A percentile compares a stretch with the other conserved stretches of the same genome.
Conservation (phyloP, 2,329 filamentous ascomycete genomes). For the Talaromyces sp. region DNA sequence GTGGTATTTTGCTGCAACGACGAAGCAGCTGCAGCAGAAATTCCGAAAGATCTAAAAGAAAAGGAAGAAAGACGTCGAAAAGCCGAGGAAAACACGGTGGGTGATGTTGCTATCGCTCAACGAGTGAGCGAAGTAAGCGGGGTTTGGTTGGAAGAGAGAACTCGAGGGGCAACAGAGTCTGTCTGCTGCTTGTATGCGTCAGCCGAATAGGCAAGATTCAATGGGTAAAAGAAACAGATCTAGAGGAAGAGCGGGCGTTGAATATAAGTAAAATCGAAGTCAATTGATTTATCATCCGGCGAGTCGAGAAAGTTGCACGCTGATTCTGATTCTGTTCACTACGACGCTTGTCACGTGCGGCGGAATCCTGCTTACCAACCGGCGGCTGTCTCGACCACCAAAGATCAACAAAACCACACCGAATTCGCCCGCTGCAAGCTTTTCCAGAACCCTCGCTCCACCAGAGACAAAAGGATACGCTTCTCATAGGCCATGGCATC, state of each 20-base stretch:
- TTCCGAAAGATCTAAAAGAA: slow-evolving; percentile 65
- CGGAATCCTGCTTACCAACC: slow-evolving; percentile 14
- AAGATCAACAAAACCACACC: not conserved
- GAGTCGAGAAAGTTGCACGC: slow-evolving; percentile 3
- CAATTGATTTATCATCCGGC: slow-evolving; percentile 16
- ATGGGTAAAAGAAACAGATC: not conserved
- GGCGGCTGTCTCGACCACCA: slow-evolving; percentile 9
- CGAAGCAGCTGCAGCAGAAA: slow-evolving; percentile 68
- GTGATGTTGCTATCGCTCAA: slow-evolving; percentile 40
- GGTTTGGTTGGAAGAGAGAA: not conserved
- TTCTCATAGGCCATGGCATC: not conserved
- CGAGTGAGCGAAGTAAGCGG: slow-evolving; percentile 6
- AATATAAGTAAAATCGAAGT: not conserved
- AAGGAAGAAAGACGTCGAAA: slow-evolving; percentile 60
- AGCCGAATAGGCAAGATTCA: not conserved
- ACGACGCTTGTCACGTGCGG: slow-evolving; percentile 6
- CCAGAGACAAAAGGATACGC: not conserved
- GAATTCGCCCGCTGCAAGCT: not conserved
- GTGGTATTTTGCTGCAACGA: slow-evolving; percentile 57
- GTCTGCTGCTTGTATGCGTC: not conserved
- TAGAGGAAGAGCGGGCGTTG: not conserved
- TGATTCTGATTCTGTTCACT: not conserved
- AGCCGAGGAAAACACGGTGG: slow-evolving; percentile 88
- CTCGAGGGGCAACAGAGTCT: not conserved
- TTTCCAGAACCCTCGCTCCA: not conserved